Percentiles rank a stretch among this genome's conserved stretches.
phyloP scores from a whole-genome alignment of 805 yeast species.

The Naumovozyma baii region DNA sequence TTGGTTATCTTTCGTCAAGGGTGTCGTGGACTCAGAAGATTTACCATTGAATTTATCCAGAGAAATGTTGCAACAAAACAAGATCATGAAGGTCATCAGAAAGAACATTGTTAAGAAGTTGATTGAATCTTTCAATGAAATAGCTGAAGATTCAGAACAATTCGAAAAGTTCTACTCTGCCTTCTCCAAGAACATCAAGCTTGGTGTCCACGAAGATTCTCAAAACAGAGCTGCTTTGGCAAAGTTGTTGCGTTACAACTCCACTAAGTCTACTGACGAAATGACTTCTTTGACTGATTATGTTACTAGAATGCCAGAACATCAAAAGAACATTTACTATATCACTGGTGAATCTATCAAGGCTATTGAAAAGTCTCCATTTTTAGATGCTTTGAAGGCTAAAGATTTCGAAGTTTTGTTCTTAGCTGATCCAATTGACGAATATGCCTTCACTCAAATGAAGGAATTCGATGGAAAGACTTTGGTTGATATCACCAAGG shows the following conservation, averaged over 20 bases:
- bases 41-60: slow-evolving; percentile 98
- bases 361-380: slow-evolving; percentile 98
- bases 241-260: slow-evolving; percentile 92
- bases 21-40: slow-evolving; percentile 99
- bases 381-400: slow-evolving; percentile 96
- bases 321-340: slow-evolving; percentile 98
- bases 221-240: slow-evolving; percentile 95
- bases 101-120: slow-evolving; percentile 98
- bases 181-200: slow-evolving; percentile 94
- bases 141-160: slow-evolving; percentile 97
- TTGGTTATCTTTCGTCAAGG: slow-evolving; percentile 94
- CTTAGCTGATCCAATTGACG: slow-evolving; percentile 98
- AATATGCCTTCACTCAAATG: slow-evolving; percentile 97
- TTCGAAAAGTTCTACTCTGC: slow-evolving; percentile 97
- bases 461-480: slow-evolving; percentile 99
- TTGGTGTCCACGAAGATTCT: slow-evolving; percentile 98
- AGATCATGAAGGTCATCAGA: slow-evolving; percentile 97
- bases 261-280: slow-evolving; percentile 93
- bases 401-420: slow-evolving; percentile 96
- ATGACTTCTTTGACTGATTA: slow-evolving; percentile 90
- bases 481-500: slow-evolving; percentile 97
- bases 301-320: slow-evolving; percentile 99
- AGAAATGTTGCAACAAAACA: slow-evolving; percentile 99
- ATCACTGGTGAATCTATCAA: slow-evolving; percentile 98
- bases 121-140: slow-evolving; percentile 97